A percentile compares a stretch with the other conserved stretches of the same genome.
These are phyloP conservation scores for Beauveria sp. DNA, from an alignment of 2,329 filamentous ascomycete species.

Conservation along the genomic window DNA sequence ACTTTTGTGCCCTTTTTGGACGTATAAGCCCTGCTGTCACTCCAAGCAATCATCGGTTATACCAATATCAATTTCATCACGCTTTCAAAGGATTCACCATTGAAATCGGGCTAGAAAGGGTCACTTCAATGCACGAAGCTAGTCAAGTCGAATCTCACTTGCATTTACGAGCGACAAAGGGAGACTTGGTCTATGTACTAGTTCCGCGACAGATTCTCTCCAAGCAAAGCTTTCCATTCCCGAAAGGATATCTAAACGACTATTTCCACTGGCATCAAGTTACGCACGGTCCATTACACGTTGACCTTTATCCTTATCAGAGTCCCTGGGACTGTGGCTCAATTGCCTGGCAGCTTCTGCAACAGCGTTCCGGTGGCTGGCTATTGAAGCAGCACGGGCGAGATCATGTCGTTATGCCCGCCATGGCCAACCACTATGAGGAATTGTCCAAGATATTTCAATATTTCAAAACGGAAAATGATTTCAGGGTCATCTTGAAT, in stretches of 20 bases:
- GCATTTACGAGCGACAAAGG: neutral
- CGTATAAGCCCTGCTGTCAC: neutral
- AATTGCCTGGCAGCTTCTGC: neutral
- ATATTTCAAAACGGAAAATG: neutral
- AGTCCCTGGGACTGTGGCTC: neutral
- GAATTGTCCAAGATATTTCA: neutral
- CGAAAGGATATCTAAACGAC: neutral
- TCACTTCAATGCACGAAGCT: accelerated
- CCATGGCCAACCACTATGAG: neutral
- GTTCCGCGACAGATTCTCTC: neutral
- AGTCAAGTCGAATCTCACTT: neutral
- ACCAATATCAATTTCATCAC: neutral
- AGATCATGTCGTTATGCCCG: neutral
- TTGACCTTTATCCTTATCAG: neutral
- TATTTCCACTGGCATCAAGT: neutral
- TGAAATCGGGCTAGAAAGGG: neutral
- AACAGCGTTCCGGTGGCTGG: neutral
- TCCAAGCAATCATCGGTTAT: neutral
- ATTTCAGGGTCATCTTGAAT: neutral
- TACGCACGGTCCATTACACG: accelerated
- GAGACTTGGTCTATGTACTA: neutral
- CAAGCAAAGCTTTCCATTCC: neutral
- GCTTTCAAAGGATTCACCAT: neutral
- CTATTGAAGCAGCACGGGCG: neutral
- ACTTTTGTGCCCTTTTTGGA: neutral